These are phyloP conservation scores for Alternaria brassicae DNA, from an alignment of 2,329 filamentous ascomycete species.

Conservation along the genomic window DNA sequence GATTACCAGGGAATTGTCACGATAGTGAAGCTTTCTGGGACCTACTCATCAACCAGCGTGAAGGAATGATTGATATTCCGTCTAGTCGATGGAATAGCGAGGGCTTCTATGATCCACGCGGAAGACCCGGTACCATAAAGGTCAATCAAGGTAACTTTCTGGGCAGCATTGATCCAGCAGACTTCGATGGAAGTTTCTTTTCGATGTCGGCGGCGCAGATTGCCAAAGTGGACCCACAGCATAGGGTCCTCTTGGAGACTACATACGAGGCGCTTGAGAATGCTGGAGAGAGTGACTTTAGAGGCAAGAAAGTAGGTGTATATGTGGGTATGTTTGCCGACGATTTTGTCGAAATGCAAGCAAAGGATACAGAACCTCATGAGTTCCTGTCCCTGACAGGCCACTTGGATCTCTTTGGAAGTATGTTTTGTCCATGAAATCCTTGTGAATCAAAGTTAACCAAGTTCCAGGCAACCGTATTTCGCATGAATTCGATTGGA, in stretches of 20 bases:
- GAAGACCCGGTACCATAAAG: neutral
- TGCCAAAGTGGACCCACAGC: conserved; percentile 32
- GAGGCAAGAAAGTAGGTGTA: conserved; percentile 37
- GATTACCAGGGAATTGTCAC: neutral
- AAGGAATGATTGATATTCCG: neutral
- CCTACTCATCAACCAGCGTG: neutral
- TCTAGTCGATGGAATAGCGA: neutral
- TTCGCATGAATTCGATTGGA: conserved; percentile 28
- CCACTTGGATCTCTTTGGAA: no score
- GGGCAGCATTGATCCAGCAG: neutral
- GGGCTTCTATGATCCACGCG: neutral
- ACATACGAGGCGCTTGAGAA: conserved; percentile 48
- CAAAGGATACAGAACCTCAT: no score
- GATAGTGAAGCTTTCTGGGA: neutral
- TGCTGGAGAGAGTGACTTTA: conserved; percentile 24
- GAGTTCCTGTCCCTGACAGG: no score
- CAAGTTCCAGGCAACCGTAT: conserved; percentile 23
- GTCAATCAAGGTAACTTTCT: neutral
- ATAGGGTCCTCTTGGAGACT: conserved; percentile 35
- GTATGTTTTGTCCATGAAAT: no score
- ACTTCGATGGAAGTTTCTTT: conserved; percentile 30
- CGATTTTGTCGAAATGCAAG: conserved; percentile 15
- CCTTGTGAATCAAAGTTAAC: conserved; percentile 9
- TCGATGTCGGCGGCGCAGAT: conserved; percentile 20
- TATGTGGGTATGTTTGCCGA: conserved; percentile 26